Conservation (phyloP, 108 stramenopile species). For the Skeletonema grethae region DNA sequence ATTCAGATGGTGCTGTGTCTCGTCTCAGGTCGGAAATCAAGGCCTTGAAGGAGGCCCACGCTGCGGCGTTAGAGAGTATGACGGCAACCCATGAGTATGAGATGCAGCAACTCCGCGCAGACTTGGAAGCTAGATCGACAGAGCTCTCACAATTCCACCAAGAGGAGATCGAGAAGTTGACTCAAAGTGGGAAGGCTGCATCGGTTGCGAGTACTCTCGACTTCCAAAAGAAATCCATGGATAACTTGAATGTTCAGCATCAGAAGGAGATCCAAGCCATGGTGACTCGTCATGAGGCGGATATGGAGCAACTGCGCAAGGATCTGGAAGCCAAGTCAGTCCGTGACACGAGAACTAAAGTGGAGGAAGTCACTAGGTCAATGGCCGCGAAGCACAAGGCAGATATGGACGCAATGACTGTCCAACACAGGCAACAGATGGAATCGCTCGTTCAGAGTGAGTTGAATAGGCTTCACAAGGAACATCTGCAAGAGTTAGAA, state of each 20-base stretch:
- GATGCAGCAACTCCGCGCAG: slow-evolving; percentile 18
- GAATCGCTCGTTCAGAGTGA: slow-evolving; percentile 18
- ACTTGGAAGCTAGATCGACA: slow-evolving; percentile 13
- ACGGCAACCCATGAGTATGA: slow-evolving; percentile 12
- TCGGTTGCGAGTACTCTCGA: slow-evolving; percentile 2
- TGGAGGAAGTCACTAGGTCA: slow-evolving; percentile 6
- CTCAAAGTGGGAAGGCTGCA: slow-evolving; percentile 19
- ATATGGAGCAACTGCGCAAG: slow-evolving; percentile 14
- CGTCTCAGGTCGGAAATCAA: background rate
- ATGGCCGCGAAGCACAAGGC: slow-evolving; percentile 23
- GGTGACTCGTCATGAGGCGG: slow-evolving; percentile 18
- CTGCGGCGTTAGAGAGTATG: background rate
- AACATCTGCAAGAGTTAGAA: slow-evolving; percentile 39
- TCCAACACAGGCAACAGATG: slow-evolving; percentile 28
- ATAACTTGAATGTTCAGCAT: slow-evolving; percentile 21
- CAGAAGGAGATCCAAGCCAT: slow-evolving; percentile 11
- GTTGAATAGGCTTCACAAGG: slow-evolving; percentile 27
- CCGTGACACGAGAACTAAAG: background rate
- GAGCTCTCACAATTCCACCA: slow-evolving; percentile 6
- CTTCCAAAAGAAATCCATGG: slow-evolving; percentile 19
- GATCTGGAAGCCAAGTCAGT: slow-evolving; percentile 3
- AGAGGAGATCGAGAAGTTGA: slow-evolving; percentile 19
- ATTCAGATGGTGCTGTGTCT: background rate
- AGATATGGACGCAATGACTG: slow-evolving; percentile 19
- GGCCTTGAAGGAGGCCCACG: background rate